Percentiles rank a stretch among this genome's conserved stretches.
phyloP scores from a whole-genome alignment of 169 alveolate genomes.

The Plasmodium billcollinsi region DNA sequence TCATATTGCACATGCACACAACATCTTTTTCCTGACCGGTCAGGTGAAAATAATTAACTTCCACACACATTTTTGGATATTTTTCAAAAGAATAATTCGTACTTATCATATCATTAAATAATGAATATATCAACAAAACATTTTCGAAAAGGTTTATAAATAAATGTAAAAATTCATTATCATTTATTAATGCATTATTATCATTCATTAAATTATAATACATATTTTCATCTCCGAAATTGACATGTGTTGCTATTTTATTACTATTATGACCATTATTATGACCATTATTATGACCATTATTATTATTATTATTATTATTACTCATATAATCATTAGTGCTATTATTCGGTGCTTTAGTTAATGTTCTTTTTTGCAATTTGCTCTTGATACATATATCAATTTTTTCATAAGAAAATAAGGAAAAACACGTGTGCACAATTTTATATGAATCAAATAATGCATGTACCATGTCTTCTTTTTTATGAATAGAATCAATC shows the following conservation, averaged over 20 bases:
- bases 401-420: slow-evolving; percentile 10
- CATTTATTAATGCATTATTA: slow-evolving; percentile 13
- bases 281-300: background rate
- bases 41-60: slow-evolving; percentile 55
- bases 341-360: background rate
- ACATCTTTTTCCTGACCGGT: slow-evolving; percentile 12
- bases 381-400: no score
- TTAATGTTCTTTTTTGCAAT: no score
- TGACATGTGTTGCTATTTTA: background rate
- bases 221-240: background rate
- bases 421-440: slow-evolving; percentile 7
- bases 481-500: background rate
- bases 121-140: slow-evolving; percentile 2
- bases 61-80: slow-evolving; percentile 14
- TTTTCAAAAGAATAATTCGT: slow-evolving; percentile 8
- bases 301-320: background rate
- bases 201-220: background rate
- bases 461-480: background rate
- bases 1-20: background rate
- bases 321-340: background rate
- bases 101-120: slow-evolving; percentile 9
- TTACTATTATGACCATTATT: background rate
- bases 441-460: slow-evolving; percentile 33
- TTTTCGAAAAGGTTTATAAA: slow-evolving; percentile 11
- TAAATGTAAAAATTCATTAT: slow-evolving; percentile 22